These are phyloP conservation scores for Colletotrichum cereale DNA, from an alignment of 2,329 filamentous ascomycete species.

Conservation along the genomic window DNA sequence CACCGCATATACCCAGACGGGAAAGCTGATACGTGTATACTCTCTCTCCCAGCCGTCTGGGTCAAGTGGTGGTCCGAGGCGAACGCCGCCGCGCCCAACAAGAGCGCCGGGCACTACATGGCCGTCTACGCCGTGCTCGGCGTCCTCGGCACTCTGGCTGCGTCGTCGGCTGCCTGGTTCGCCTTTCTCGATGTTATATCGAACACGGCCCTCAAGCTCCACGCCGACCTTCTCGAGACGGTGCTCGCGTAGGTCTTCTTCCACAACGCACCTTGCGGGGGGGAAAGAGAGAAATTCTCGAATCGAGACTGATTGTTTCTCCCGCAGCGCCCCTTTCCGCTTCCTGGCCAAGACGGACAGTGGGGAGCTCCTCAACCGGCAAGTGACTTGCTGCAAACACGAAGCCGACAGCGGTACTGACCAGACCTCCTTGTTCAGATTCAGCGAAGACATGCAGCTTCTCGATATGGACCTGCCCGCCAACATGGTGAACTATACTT, in stretches of 20 bases:
- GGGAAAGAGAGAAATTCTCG: no score
- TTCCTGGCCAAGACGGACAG: neutral
- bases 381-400: neutral
- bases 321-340: neutral
- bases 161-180: constrained; percentile 23
- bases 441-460: constrained; percentile 33
- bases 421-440: neutral
- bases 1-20: no score
- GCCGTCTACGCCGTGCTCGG: constrained; percentile 27
- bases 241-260: neutral
- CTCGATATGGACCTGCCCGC: constrained; percentile 33
- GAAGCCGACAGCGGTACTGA: neutral
- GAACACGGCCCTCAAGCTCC: constrained; percentile 31
- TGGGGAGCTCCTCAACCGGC: neutral
- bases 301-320: neutral
- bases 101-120: constrained; percentile 15
- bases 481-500: constrained; percentile 26
- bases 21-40: neutral
- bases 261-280: neutral
- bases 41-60: constrained; percentile 15
- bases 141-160: constrained; percentile 2
- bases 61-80: constrained; percentile 36
- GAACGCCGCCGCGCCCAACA: neutral
- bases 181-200: constrained; percentile 28
- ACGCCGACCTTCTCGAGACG: constrained; percentile 15